Base-by-base conservation (phyloP, 805 yeast species). In the Metschnikowia baotianmanensis region DNA sequence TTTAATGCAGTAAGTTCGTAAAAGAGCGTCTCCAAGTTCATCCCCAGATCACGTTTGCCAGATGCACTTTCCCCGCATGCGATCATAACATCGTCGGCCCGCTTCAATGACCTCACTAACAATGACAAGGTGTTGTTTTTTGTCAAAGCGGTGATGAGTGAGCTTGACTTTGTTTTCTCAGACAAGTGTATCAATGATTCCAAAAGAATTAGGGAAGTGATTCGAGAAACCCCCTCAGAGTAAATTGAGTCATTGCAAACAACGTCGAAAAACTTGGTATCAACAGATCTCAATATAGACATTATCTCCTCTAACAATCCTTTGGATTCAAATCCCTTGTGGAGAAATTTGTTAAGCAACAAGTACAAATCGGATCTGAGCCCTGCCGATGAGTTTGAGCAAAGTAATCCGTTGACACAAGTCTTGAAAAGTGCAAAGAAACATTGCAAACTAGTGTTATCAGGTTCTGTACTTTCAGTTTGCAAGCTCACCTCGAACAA, bases 331-430 rank as follows among this genome's bases (percentile, higher is more conserved):
- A 74, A 56, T 1, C 76, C 67, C 56, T 78, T 74, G 7, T 74
- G 70, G 41, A 90, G 58, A 50, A 80, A 86, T 52, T 77, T 80
- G 57, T 79, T 83, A 28, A 82, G 76, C 47, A 90, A 63, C 7
- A 84, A 77, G 60, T 91, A 91, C 32, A 91, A 69, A 54, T 89
- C 93, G 0, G 95, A 77, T 37, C 97, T 76, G 31, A 90, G 69
- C 0, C 72, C 59, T 4, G 85, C 70, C 0, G 89, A 78, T 0
- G 95, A 72, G 28, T 77, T 70, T 2, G 96, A 80, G 31, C 86
- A 76, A 39, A 78, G 69, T 3, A 91, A 77, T 4, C 96, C 95
- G 41, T 74, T 72, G 18, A 87, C 67, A 43, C 95, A 80, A 0
- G 91, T 79, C 50, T 79, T 77, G 64, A 90, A 86, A 29, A 90